phyloP scores from a whole-genome alignment of 495 filamentous ascomycete species.

The Cladorrhinum samala region DNA sequence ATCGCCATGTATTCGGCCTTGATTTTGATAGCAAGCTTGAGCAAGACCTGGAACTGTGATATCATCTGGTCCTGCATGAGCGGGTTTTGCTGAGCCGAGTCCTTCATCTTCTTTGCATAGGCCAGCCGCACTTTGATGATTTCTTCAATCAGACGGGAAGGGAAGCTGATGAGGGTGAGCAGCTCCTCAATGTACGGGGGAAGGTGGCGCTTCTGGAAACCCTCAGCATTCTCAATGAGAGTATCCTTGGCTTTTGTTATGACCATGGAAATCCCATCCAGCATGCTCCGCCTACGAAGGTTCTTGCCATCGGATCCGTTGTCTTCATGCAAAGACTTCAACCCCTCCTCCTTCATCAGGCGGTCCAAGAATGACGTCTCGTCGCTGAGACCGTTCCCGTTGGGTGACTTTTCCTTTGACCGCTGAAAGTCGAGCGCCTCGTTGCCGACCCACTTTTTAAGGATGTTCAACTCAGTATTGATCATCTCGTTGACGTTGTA shows the following conservation, averaged over 20 bases:
- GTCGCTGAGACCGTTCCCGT: constrained; percentile 65
- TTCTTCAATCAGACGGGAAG: constrained; percentile 89
- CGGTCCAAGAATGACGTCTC: constrained; percentile 91
- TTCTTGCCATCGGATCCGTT: constrained; percentile 32
- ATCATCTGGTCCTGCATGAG: constrained; percentile 98
- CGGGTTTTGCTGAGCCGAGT: constrained; percentile 70
- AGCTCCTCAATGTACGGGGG: constrained; percentile 97
- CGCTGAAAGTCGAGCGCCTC: constrained; percentile 87
- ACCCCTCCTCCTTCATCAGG: constrained; percentile 95
- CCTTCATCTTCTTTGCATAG: constrained; percentile 91
- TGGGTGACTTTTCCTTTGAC: constrained; percentile 45
- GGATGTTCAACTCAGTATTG: constrained; percentile 82
- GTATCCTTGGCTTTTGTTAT: constrained; percentile 92
- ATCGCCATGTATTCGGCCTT: constrained; percentile 83
- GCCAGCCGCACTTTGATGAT: constrained; percentile 90
- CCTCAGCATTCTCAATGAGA: constrained; percentile 77
- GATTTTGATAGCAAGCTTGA: constrained; percentile 84
- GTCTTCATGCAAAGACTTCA: constrained; percentile 83
- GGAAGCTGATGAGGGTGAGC: constrained; percentile 92
- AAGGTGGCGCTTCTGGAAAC: constrained; percentile 83
- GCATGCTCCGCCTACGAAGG: constrained; percentile 64
- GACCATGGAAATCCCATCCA: constrained; percentile 72
- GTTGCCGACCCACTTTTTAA: constrained; percentile 96
- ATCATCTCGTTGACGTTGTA: constrained; percentile 97
- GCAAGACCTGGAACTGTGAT: constrained; percentile 86